A percentile compares a stretch with the other conserved stretches of the same genome.
phyloP scores from a whole-genome alignment of 169 alveolate species.

The Plasmodium knowlesi region DNA sequence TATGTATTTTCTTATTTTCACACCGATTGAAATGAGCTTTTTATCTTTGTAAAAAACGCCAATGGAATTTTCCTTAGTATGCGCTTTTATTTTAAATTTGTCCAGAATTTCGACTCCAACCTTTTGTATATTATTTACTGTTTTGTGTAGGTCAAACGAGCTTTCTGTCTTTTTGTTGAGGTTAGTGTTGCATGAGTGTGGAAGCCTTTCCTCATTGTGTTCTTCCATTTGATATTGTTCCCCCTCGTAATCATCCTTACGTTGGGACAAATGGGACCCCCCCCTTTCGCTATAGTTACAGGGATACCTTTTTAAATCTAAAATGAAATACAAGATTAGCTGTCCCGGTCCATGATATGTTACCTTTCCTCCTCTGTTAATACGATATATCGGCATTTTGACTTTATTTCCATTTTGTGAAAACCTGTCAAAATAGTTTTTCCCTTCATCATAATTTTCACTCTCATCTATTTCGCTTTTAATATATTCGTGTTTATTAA shows the following conservation, averaged over 20 bases:
- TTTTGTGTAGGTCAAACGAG: slow-evolving; percentile 67
- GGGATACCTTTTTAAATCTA: slow-evolving; percentile 77
- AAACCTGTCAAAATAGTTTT: slow-evolving; percentile 12
- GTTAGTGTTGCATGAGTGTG: neutral
- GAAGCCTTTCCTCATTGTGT: neutral
- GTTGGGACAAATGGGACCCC: slow-evolving; percentile 1
- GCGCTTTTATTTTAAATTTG: slow-evolving; percentile 43
- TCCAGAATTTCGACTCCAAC: slow-evolving; percentile 52
- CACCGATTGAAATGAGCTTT: slow-evolving; percentile 78
- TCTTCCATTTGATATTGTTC: slow-evolving; percentile 3
- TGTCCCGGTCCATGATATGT: slow-evolving; percentile 86
- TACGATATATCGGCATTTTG: slow-evolving; percentile 74
- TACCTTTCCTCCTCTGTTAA: slow-evolving; percentile 83
- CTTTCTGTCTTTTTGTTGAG: neutral
- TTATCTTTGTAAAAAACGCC: slow-evolving; percentile 76
- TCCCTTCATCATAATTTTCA: slow-evolving; percentile 40
- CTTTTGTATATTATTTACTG: slow-evolving; percentile 61
- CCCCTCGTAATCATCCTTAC: slow-evolving; percentile 12
- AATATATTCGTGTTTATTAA: slow-evolving; percentile 6
- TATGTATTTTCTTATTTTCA: slow-evolving; percentile 77
- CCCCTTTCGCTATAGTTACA: slow-evolving; percentile 33
- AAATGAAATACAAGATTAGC: slow-evolving; percentile 78
- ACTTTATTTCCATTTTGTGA: slow-evolving; percentile 9
- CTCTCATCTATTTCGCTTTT: neutral
- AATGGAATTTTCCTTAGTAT: slow-evolving; percentile 50